Evolutionary conservation across 352 stramenopile species (phyloP), one percentile per base, ranked within the genome.

Genomic region (Pythium insidiosum): DNA sequence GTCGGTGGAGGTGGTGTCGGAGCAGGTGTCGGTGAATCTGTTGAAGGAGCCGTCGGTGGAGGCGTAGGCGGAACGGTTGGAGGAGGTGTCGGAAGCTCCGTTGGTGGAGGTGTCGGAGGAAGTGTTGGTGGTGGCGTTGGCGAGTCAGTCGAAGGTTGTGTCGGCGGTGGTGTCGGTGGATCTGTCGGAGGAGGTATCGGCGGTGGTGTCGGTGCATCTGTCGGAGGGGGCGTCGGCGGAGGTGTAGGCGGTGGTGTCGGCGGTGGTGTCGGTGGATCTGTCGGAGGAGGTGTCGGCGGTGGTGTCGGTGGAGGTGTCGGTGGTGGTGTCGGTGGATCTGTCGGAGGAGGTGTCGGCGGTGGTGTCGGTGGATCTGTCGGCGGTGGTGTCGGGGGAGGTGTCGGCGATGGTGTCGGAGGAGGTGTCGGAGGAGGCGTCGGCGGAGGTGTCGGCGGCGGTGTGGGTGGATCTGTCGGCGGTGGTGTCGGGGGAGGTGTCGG

Each of bases 171-270:
- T 11, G 29, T 30, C 20, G 29, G 21, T 26, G 42, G 42, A 16
- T 19, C 21, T 26, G 44, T 37, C 25, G 39, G 26, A 12, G 44
- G 43, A 19, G 43, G 33, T 15, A 29, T n/a, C 15, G 41, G 42
- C 22, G 23, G 34, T 30, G 31, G 33, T 20, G 35, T 20, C 13
- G 28, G 35, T 38, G 33, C 12, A 19, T 19, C 10, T 1, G 28
- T 2, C 16, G 43, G 10, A 16, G 29, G 43, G 7, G 3, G 11
- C 2, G 10, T 25, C 3, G 26, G 37, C 26, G 25, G 22, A 2
- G 38, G 15, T 13, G 19, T 38, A 10, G 46, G 2, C 35, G 46
- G 16, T 20, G 47, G 15, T 6, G 24, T 38, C n/a, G 23, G n/a
- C n/a, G n/a, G n/a, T n/a, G n/a, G n/a, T n/a, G n/a, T 20, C 20